Conservation (phyloP, 495 filamentous ascomycete species). For the Tuber brumale region DNA sequence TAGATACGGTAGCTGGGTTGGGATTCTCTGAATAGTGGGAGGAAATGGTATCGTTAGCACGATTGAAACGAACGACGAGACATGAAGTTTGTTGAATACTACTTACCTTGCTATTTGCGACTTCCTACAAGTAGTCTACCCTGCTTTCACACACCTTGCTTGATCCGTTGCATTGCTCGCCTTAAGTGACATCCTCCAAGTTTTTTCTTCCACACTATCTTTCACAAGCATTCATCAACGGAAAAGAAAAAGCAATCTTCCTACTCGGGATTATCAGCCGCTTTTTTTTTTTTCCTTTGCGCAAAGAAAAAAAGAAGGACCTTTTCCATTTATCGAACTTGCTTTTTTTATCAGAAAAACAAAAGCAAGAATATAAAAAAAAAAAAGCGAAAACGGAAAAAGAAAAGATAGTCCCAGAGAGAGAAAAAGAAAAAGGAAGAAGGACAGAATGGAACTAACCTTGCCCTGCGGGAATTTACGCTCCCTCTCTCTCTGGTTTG, state of each 20-base stretch:
- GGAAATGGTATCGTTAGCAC: not conserved
- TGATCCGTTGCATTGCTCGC: not conserved
- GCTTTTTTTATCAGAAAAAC: slow-evolving; percentile 2
- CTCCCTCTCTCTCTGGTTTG: not conserved
- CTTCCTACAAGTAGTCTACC: not conserved
- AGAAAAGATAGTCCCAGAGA: not conserved
- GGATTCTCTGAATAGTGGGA: not conserved
- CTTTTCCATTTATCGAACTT: not conserved
- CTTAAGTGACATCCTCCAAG: not conserved
- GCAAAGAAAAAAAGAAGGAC: not conserved
- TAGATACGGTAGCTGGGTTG: not conserved
- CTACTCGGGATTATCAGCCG: not conserved
- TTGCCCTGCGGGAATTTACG: slow-evolving; percentile 5
- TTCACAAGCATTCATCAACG: not conserved
- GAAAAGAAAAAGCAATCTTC: not conserved
- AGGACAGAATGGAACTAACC: not conserved
- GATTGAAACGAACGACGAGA: slow-evolving; percentile 2
- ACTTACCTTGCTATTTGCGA: not conserved
- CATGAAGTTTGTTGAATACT: slow-evolving; percentile 1
- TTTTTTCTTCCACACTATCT: not conserved
- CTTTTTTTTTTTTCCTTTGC: not conserved
- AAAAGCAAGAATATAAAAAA: not conserved
- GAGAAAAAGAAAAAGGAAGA: not conserved
- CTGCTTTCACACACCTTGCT: not conserved
- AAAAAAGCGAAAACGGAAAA: not conserved